Base-by-base conservation (phyloP, 169 alveolate species). In the Eimeria acervulina region DNA sequence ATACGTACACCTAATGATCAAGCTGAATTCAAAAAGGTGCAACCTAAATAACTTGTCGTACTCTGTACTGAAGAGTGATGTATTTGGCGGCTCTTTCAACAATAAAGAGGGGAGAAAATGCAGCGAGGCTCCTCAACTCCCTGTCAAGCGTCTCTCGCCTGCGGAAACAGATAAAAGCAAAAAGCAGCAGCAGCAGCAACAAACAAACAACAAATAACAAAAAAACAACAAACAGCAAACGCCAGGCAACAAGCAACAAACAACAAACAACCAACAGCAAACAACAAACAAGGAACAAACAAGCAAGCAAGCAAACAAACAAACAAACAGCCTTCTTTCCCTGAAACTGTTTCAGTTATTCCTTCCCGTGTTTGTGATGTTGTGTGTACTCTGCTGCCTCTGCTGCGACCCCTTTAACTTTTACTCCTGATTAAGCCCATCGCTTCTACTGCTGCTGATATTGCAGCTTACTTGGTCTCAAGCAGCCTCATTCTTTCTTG, bases 21-120 rank as follows among this genome's bases (percentile, higher is more conserved):
- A 2, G 7, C 33, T 17, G 36, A 61, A 10, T 61, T 36, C 10
- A 23, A 26, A 5, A 61, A 2, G 31, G 23, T 31, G 28, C 80
- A 7, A n/a, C n/a, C 38, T 42, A 40, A 76, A 4, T 17, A 40
- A 19, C 40, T 26, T 76, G 38, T 59, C 96, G 23, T 63, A 93
- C 96, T 52, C 90, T 78, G 87, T 93, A 93, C 38, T 93, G 96
- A 31, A 93, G 93, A 28, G 96, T 81, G 72, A 93, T 80, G 31
- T 93, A 93, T 80, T 93, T 93, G 38, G 96, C 87, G 5, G 96
- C 74, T 19, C 96, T 33, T 38, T 93, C 96, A 38, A 93, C 96
- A 51, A 93, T 93, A 83, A 93, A 93, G 12, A 93, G 96, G n/a
- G 96, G 96, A 10, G 96, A 93, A 44, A 93, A 93, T 8, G 96